Base-by-base conservation (phyloP, 2,329 filamentous ascomycete species). In the Colletotrichum liaoningense region DNA sequence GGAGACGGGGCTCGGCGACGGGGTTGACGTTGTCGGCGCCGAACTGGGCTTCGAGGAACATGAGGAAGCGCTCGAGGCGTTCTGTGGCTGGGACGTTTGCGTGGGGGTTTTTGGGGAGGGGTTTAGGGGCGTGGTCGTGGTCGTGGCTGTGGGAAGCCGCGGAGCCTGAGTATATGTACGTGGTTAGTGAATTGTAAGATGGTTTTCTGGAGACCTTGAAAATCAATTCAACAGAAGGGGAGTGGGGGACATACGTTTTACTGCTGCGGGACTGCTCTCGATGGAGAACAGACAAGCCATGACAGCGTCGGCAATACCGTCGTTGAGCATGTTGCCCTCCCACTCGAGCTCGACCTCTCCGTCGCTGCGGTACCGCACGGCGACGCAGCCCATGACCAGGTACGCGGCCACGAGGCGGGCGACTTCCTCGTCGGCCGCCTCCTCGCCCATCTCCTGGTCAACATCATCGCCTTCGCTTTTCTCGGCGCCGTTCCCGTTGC, bases 321-420 rank as follows among this genome's bases (percentile, higher is more conserved):
- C 97, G 81, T 98, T 99, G 79, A 98, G 92, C 86, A 98, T 94
- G 81, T 98, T 99, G 71, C 95, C 97, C 81, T 98, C 96, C 97
- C 97, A 99, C 83, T 98, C 95, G 3, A 98, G 87, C 81, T 97
- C 95, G 6, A 98, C 90, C 79, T 97, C 93, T 69, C 95, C 94
- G 76, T 91, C 92, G 74, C 87, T 89, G 75, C 89, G 89, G 83
- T 97, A 95, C 24, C 92, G 90, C n/a, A 98, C 91, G 8, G 91
- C 91, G 33, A 98, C 92, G 82, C 94, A 97, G 75, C 95, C 96
- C 96, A 99, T 98, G 79, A 99, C 91, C 33, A 91, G 84, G 77
- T 92, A 92, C 4, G 89, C 85, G 64, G 90, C 84, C 73, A 89
- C 81, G 72, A 90, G 81, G 77, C 85, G 83, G 6, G 87, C 83